Base-by-base conservation (phyloP, 441 rosid genomes). In the Brassica balearica region DNA sequence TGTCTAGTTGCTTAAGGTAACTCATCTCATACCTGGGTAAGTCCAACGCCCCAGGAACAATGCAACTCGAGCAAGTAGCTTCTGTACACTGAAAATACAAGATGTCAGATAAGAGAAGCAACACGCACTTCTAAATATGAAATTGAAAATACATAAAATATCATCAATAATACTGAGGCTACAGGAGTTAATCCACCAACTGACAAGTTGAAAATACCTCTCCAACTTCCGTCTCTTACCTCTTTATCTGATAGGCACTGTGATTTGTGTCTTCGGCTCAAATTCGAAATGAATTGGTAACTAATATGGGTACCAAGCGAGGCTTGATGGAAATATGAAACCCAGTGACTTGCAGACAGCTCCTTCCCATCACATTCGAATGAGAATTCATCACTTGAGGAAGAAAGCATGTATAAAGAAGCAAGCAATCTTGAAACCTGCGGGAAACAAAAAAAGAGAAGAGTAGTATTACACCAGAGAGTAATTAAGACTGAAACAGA, bases 241-340 rank as follows among this genome's bases (percentile, higher is more conserved):
- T 87, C 81, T 66, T 85, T 72, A 74, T 82, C 82, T 38, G 70
- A 15, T 64, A 70, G 68, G 20, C 68, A 69, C 17, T 22, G 79
- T 55, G 85, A 73, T 67, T 85, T 86, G 74, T 41, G 55, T 80
- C 86, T 86, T 82, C 75, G 70, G 68, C 77, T 79, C 82, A 79
- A 71, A 73, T 82, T 88, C 60, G 88, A 81, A 80, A 88, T 84
- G 84, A 92, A 89, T 75, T 87, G 91, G 81, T 82, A 76, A 76
- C 85, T 92, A 69, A 87, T 84, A 82, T 91, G 90, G 71, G 91
- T 86, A 65, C 97, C 95, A 82, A 96, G 82, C 64, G 98, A 94
- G 80, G 97, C 97, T 88, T 96, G 98, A 87, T 96, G 98, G 75
- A 92, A 96, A 88, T 81, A 91, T 71, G 97, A 87, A 82, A 96